Evolutionary conservation across 805 yeast genomes (phyloP), one percentile per base, ranked within the genome.

Genomic region (Zygoascus bituminiphila): DNA sequence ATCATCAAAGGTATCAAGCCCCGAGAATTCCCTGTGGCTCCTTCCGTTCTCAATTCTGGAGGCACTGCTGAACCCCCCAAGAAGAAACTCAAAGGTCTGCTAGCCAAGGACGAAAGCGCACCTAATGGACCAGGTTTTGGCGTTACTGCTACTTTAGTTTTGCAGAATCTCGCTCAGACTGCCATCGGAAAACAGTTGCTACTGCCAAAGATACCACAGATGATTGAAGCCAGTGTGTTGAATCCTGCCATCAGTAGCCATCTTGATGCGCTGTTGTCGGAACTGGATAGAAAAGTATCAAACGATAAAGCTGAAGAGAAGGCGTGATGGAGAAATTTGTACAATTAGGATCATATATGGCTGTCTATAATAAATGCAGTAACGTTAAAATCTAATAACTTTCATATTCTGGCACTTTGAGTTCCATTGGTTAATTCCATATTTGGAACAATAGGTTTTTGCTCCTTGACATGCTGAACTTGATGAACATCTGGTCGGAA

Each of bases 1-100:
- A 87, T 93, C 40, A 93, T 93, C 59, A 86, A 86, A 66, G 98
- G 98, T 10, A 86, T 93, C 50, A 88, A 85, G 63, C 98, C 98
- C 23, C 77, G 98, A 57, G 68, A 64, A 48, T 53, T 51, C 25
- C 65, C 74, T 3, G 52, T 69, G 20, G 49, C 58, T 9, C 61
- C 61, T 17, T 51, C 61, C 19, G 52, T 45, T 2, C 44, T 50
- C 20, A 54, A 56, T 17, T 49, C 52, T 8, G 52, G 55, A 5
- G 42, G 35, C 38, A 6, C 29, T 17, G 4, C 35, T 15, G 44
- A 25, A 25, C 38, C 42, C 4, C 44, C 48, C 26, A 38, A 49
- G 29, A 46, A 51, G 31, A 17, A 24, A 24, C 5, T 14, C 9
- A 37, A 33, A n/a, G 40, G 40, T n/a, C 17, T 43, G 23, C 19